A percentile compares a stretch with the other conserved stretches of the same genome.
These are phyloP conservation scores for Phytophthora macrochlamydospora DNA, from an alignment of 352 stramenopile genomes.

Conservation along the genomic window DNA sequence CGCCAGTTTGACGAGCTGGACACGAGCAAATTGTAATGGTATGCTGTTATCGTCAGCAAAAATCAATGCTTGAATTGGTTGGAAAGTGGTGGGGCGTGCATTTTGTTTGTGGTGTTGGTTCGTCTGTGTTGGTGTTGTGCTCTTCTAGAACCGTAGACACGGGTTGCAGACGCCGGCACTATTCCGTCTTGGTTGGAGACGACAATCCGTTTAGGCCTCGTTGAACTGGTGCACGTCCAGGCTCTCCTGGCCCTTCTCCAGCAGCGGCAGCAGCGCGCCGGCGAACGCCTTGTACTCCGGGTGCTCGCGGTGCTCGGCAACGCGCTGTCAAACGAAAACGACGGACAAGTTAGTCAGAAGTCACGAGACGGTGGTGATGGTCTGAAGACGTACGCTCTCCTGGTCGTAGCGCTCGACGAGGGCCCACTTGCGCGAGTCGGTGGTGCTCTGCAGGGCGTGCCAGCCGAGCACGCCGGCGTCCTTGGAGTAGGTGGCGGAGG, in stretches of 20 bases:
- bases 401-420: conserved; percentile 28
- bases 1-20: conserved; percentile 24
- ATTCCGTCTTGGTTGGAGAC: too few species aligned
- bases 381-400: conserved; percentile 19
- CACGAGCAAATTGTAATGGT: conserved; percentile 23
- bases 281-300: conserved; percentile 19
- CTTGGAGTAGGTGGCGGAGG: conserved; percentile 22
- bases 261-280: conserved; percentile 7
- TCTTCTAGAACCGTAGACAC: too few species aligned
- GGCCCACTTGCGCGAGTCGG: conserved; percentile 27
- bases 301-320: conserved; percentile 20
- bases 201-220: conserved; percentile 7
- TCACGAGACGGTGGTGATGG: neutral
- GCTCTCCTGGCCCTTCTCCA: conserved; percentile 23
- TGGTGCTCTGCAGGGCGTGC: conserved; percentile 19
- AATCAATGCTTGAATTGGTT: neutral
- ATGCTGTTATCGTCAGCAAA: too few species aligned
- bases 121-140: too few species aligned
- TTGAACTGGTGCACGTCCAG: conserved; percentile 25
- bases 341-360: neutral
- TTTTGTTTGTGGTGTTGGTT: neutral
- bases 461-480: conserved; percentile 16
- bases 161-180: too few species aligned
- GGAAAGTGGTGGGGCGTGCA: neutral
- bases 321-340: conserved; percentile 12